phyloP scores from a whole-genome alignment of 2,329 filamentous ascomycete species.

The Botrytis squamosa region DNA sequence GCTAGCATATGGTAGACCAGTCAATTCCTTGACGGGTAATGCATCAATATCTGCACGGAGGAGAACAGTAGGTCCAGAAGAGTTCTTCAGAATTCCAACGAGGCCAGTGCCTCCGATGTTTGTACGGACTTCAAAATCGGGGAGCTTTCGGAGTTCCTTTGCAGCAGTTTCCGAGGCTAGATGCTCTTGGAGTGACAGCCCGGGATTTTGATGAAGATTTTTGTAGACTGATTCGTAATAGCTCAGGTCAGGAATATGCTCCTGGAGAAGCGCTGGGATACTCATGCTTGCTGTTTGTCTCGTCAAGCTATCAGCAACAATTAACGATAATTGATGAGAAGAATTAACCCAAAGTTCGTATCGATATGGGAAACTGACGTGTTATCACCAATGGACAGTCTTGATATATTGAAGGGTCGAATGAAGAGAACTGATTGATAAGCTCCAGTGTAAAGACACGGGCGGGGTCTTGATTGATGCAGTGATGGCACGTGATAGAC shows the following conservation, averaged over 20 bases:
- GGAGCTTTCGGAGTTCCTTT: constrained; percentile 41
- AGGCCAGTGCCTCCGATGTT: constrained; percentile 57
- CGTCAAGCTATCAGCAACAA: neutral
- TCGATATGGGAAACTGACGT: neutral
- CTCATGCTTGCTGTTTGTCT: constrained; percentile 23
- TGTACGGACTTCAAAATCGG: constrained; percentile 46
- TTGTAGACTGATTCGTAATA: constrained; percentile 56
- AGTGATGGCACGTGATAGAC: neutral
- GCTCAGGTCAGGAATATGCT: constrained; percentile 24
- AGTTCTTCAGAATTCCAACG: constrained; percentile 55
- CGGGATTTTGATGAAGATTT: constrained; percentile 57
- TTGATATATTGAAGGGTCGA: neutral
- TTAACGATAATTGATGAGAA: neutral
- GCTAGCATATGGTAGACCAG: constrained; percentile 55
- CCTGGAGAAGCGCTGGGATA: constrained; percentile 21
- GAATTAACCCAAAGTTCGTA: neutral
- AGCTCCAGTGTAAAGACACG: neutral
- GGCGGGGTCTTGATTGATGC: neutral
- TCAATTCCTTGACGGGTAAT: constrained; percentile 56
- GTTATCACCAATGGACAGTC: neutral
- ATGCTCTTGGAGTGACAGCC: constrained; percentile 57
- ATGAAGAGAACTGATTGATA: neutral
- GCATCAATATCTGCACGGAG: constrained; percentile 63
- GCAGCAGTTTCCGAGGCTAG: constrained; percentile 51
- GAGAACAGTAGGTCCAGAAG: constrained; percentile 53